phyloP scores from a whole-genome alignment of 176 grass and related monocot species.

The Aegilops sharonensis region DNA sequence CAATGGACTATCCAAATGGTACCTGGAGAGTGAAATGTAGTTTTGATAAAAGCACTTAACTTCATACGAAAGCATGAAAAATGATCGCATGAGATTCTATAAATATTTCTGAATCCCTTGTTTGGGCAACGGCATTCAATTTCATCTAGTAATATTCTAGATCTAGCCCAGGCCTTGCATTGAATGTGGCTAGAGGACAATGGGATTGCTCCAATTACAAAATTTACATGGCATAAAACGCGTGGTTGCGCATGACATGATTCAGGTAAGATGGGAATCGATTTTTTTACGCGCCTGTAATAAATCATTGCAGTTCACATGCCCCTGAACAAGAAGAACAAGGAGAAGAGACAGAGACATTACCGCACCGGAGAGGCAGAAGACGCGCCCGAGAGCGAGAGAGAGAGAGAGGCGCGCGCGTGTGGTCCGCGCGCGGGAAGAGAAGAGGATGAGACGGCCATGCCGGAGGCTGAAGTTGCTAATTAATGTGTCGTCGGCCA shows the following conservation, averaged over 20 bases:
- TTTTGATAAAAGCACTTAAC: not conserved
- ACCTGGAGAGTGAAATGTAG: slow-evolving; percentile 5
- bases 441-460: not conserved
- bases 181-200: not conserved
- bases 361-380: not conserved
- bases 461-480: not conserved
- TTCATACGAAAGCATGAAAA: not conserved
- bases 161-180: not conserved
- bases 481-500: slow-evolving; percentile 9
- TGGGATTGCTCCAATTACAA: not conserved
- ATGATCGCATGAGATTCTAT: not conserved
- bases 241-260: not conserved
- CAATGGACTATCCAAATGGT: not conserved
- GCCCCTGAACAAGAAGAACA: not conserved
- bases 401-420: not conserved
- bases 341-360: not conserved
- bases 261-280: not conserved
- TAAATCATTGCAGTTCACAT: not conserved
- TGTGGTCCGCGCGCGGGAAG: not conserved
- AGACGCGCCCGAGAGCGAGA: not conserved
- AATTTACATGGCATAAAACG: not conserved
- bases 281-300: not conserved
- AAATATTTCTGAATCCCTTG: not conserved
- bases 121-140: not conserved
- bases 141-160: not conserved